A percentile compares a stretch with the other conserved stretches of the same genome.
Conservation (phyloP, 2,329 filamentous ascomycete genomes). For the Tolypocladium pustulatum region DNA sequence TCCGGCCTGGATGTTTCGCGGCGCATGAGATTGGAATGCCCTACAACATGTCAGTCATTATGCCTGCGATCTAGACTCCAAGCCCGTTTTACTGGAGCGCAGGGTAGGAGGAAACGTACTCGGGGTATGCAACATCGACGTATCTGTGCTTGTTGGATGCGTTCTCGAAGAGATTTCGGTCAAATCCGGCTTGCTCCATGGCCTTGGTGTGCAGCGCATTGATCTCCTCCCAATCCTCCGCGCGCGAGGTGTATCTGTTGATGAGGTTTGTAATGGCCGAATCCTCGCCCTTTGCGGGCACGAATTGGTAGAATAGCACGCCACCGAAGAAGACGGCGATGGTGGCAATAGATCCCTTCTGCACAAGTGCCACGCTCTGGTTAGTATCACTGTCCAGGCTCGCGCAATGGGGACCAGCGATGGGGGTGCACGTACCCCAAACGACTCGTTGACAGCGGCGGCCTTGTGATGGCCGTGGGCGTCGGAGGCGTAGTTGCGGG, state of each 20-base stretch:
- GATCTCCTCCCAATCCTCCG: constrained; percentile 39
- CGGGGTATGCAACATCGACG: constrained; percentile 44
- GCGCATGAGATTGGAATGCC: constrained; percentile 37
- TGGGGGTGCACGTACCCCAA: constrained; percentile 38
- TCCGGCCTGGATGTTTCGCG: constrained; percentile 44
- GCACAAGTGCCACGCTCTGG: not conserved
- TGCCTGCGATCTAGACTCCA: not conserved
- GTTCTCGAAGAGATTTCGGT: constrained; percentile 44
- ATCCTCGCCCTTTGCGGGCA: constrained; percentile 39
- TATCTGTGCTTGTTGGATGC: constrained; percentile 29
- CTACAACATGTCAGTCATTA: constrained; percentile 18
- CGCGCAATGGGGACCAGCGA: not conserved
- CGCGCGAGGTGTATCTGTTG: constrained; percentile 33
- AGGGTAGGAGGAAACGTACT: constrained; percentile 33
- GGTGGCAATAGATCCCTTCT: constrained; percentile 39
- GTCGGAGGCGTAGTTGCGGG: constrained; percentile 44
- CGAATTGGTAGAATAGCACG: constrained; percentile 36
- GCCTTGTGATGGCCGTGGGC: constrained; percentile 36
- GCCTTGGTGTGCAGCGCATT: constrained; percentile 41
- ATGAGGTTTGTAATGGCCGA: constrained; percentile 36
- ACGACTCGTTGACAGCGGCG: constrained; percentile 39
- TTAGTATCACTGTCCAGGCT: not conserved
- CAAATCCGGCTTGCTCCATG: constrained; percentile 45
- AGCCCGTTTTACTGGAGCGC: not conserved
- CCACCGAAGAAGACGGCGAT: constrained; percentile 33